Conservation (phyloP, 371 early-diverging fungal genomes). For the Entomophthora muscae region DNA sequence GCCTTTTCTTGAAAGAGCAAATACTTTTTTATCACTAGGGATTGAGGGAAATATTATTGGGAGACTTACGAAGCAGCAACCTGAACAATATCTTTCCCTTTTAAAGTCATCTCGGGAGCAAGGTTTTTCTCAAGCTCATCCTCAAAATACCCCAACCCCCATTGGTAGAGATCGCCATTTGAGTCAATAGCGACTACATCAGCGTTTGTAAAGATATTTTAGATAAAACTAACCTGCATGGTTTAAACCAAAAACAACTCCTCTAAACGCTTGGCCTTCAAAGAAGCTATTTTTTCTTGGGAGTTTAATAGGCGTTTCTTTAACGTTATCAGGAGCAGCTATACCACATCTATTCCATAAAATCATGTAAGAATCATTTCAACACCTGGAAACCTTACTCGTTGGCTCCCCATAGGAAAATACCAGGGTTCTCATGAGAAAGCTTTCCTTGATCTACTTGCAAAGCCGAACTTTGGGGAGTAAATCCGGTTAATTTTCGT, state of each 20-base stretch:
- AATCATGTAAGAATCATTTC: not conserved
- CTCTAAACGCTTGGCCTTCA: not conserved
- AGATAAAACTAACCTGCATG: not conserved
- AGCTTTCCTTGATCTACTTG: not conserved
- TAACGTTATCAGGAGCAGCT: not conserved
- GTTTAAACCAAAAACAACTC: not conserved
- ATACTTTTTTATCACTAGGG: not conserved
- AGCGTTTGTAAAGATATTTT: not conserved
- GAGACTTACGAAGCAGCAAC: not conserved
- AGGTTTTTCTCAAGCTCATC: not conserved
- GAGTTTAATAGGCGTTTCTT: not conserved
- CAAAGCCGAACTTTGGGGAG: not conserved
- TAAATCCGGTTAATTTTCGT: not conserved
- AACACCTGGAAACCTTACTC: not conserved
- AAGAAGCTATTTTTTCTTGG: not conserved
- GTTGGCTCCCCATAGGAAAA: not conserved
- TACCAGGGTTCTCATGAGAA: not conserved
- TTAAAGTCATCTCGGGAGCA: not conserved
- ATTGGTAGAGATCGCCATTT: not conserved
- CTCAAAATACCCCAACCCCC: conserved; percentile 1
- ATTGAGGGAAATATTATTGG: not conserved
- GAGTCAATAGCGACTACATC: conserved; percentile 1
- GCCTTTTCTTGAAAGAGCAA: not conserved
- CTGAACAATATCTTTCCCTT: not conserved
- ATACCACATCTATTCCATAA: not conserved